Evolutionary conservation across 2,329 filamentous ascomycete genomes (phyloP), one percentile per base, ranked within the genome.

Genomic region (Ilyonectria mors-panacis): DNA sequence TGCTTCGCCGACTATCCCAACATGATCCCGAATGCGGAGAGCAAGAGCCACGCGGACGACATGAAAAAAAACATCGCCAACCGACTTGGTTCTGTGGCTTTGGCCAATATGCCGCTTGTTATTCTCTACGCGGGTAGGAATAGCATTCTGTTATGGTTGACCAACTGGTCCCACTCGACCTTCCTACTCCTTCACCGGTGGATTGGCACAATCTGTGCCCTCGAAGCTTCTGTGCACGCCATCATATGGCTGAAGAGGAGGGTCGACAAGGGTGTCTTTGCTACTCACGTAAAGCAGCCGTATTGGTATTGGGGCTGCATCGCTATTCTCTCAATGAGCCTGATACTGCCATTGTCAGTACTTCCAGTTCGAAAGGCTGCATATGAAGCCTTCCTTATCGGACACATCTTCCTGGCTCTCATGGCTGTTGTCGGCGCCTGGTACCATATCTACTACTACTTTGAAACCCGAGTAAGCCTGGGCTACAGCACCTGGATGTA

Each of bases 111-210:
- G 0, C 80, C 83, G 1, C 70, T 86, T 0, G 47, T 82, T 0
- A 69, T 86, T 21, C 78, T 87, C 5, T 85, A 82, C 64, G 77
- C 81, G 0, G 74, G 79, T 1, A 76, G 85, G 1, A 86, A 87
- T 71, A 85, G 84, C 65, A 26, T 86, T 6, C 76, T 85, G 1
- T 77, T 86, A 0, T 83, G 80, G 78, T 47, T 85, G 5, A 85
- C 85, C 2, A 79, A 84, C 67, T 86, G 84, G 83, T 81, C 78
- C 1, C 81, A 85, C 65, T 79, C 79, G 2, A 86, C 85, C 1
- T 86, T 78, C 69, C 59, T 86, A 15, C 69, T 86, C 0, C 74
- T 86, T 0, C 85, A 87, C 73, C 82, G 84, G 12, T 86, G 83
- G 83, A 76, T 84, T 7, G 85, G 83, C 2, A 72, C 79, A 48